Evolutionary conservation across 225 moss, liverwort and hornwort genomes (phyloP).

Genomic region (Sphagnum tenellum): DNA sequence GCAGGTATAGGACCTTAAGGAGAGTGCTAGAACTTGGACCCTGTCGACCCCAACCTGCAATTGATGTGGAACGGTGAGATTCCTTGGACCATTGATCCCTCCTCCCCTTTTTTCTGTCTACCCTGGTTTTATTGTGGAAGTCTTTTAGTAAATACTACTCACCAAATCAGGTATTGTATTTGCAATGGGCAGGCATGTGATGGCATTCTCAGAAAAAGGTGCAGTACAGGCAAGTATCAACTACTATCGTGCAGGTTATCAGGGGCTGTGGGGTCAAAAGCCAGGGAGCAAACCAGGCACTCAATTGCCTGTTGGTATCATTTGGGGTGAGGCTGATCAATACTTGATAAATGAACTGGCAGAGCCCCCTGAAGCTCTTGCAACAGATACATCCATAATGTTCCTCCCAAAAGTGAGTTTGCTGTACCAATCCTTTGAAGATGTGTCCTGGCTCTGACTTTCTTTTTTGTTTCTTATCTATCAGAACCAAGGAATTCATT

Average conservation of each 20-base stretch:
- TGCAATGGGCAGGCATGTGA: constrained; percentile 39
- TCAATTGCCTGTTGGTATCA: constrained; percentile 38
- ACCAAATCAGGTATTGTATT: not conserved
- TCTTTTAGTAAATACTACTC: not conserved
- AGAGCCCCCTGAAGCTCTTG: constrained; percentile 28
- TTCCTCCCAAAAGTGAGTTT: constrained; percentile 31
- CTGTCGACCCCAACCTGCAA: constrained; percentile 9
- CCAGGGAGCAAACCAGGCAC: constrained; percentile 13
- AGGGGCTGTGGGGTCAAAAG: constrained; percentile 31
- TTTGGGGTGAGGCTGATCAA: constrained; percentile 64
- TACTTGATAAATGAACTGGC: constrained; percentile 44
- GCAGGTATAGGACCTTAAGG: constrained; percentile 34
- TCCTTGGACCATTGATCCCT: not conserved
- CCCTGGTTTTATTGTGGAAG: not conserved
- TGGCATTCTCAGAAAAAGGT: constrained; percentile 38
- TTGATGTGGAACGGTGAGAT: constrained; percentile 38
- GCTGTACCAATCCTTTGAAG: not conserved
- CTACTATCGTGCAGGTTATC: constrained; percentile 52
- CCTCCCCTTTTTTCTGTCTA: not conserved
- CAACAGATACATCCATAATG: constrained; percentile 34
- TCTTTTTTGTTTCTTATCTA: not conserved
- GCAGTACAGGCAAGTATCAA: constrained; percentile 33
- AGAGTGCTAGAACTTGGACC: constrained; percentile 1
- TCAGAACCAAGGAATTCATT: constrained; percentile 17
- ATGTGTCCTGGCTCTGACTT: not conserved